Percentiles rank a stretch among this genome's conserved stretches.
phyloP scores from a whole-genome alignment of 352 stramenopile species.

The Phytopythium helicoides region DNA sequence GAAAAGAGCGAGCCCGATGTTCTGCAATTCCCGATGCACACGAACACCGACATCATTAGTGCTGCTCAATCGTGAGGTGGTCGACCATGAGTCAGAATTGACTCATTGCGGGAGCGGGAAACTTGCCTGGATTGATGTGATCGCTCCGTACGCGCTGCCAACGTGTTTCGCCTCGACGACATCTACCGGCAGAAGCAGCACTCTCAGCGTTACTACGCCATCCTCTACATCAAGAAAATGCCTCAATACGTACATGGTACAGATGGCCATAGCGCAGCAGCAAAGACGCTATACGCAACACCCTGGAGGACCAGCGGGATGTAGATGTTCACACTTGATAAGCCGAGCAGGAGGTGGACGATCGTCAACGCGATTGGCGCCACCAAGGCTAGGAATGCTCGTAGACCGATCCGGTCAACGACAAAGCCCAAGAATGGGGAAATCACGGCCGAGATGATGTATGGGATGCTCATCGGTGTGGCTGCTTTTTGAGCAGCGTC shows the following conservation, averaged over 20 bases:
- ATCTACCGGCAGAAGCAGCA: constrained; percentile 20
- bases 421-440: constrained; percentile 89
- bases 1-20: constrained; percentile 80
- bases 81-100: neutral
- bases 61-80: no score
- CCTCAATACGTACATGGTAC: constrained; percentile 76
- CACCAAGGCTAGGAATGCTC: constrained; percentile 77
- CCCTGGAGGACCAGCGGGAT: constrained; percentile 89
- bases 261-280: constrained; percentile 90
- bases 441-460: constrained; percentile 89
- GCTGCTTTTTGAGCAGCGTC: constrained; percentile 63
- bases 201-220: constrained; percentile 1
- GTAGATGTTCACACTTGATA: constrained; percentile 73
- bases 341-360: constrained; percentile 85
- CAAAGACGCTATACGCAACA: constrained; percentile 92
- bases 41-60: constrained; percentile 6
- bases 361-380: constrained; percentile 73
- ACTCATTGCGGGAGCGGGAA: neutral
- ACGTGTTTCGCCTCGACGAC: constrained; percentile 87
- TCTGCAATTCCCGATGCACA: constrained; percentile 44
- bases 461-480: constrained; percentile 92
- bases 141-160: constrained; percentile 91
- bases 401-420: constrained; percentile 88
- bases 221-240: neutral
- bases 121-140: constrained; percentile 90